phyloP scores from a whole-genome alignment of 2,329 filamentous ascomycete genomes.

The Calonectria naviculata region DNA sequence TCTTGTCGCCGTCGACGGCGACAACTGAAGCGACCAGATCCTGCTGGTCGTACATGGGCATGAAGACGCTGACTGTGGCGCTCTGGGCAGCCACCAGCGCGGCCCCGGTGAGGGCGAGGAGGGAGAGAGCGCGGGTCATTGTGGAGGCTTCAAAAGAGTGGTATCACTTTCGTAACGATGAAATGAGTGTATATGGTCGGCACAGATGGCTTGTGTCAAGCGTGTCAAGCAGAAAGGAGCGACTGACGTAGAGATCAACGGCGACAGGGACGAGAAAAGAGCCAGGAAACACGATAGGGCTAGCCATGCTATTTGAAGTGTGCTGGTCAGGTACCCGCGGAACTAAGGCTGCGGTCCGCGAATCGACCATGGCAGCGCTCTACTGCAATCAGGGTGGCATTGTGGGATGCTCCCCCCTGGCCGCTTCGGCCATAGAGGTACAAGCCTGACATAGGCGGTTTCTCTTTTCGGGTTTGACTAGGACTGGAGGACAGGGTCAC shows the following conservation, averaged over 20 bases:
- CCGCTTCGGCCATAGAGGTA: not conserved
- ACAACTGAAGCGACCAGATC: slow-evolving; percentile 44
- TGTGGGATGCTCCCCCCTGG: slow-evolving; percentile 7
- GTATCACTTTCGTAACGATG: not conserved
- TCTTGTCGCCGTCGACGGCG: slow-evolving; percentile 38
- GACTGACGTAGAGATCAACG: slow-evolving; percentile 9
- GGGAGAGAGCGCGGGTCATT: slow-evolving; percentile 40
- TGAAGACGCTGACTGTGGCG: slow-evolving; percentile 42
- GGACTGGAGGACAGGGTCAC: not conserved
- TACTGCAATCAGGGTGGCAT: not conserved
- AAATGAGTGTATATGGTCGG: slow-evolving; percentile 29
- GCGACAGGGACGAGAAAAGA: not conserved
- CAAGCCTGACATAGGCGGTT: not conserved
- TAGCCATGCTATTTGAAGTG: slow-evolving; percentile 10
- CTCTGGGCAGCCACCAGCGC: slow-evolving; percentile 37
- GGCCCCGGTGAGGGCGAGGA: slow-evolving; percentile 37
- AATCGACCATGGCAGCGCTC: not conserved
- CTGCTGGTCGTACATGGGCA: slow-evolving; percentile 37
- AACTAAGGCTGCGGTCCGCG: not conserved
- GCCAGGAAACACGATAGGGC: not conserved
- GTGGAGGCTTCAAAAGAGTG: slow-evolving; percentile 4
- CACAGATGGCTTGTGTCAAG: not conserved
- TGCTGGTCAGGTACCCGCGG: not conserved
- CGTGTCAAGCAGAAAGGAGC: slow-evolving; percentile 4
- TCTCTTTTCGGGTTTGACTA: slow-evolving; percentile 20